Conservation (phyloP, 805 yeast species). For the Ogataea pini region DNA sequence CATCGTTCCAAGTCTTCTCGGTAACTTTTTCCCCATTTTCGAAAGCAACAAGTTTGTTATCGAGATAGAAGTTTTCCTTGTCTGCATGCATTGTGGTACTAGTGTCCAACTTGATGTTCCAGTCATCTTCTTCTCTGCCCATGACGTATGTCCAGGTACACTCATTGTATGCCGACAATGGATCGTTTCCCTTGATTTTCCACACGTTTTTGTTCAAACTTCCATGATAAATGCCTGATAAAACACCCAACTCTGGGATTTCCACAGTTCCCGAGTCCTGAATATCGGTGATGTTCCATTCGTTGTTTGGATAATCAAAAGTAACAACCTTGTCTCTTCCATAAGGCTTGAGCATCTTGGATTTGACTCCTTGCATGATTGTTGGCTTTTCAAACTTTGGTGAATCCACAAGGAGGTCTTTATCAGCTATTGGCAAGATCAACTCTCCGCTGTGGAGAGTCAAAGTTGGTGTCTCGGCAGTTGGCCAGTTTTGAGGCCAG, state of each 20-base stretch:
- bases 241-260: conserved; percentile 34
- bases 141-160: conserved; percentile 43
- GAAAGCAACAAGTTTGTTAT: conserved; percentile 37
- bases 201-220: conserved; percentile 42
- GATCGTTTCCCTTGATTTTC: conserved; percentile 39
- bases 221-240: conserved; percentile 42
- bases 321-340: conserved; percentile 29
- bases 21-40: conserved; percentile 36
- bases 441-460: conserved; percentile 36
- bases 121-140: conserved; percentile 42
- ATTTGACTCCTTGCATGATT: conserved; percentile 32
- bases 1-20: conserved; percentile 38
- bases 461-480: conserved; percentile 41
- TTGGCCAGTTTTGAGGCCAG: conserved; percentile 52
- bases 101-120: conserved; percentile 40
- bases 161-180: conserved; percentile 41
- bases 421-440: conserved; percentile 33
- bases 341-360: conserved; percentile 29
- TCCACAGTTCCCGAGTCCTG: conserved; percentile 39
- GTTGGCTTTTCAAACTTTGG: conserved; percentile 35
- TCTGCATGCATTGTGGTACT: conserved; percentile 36
- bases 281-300: conserved; percentile 37
- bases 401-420: conserved; percentile 14
- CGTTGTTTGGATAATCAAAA: conserved; percentile 37
- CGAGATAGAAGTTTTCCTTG: conserved; percentile 34